Percentiles rank a stretch among this genome's conserved stretches.
Evolutionary conservation across 2,329 filamentous ascomycete genomes (phyloP).

Genomic region (Trichoderma sp.): DNA sequence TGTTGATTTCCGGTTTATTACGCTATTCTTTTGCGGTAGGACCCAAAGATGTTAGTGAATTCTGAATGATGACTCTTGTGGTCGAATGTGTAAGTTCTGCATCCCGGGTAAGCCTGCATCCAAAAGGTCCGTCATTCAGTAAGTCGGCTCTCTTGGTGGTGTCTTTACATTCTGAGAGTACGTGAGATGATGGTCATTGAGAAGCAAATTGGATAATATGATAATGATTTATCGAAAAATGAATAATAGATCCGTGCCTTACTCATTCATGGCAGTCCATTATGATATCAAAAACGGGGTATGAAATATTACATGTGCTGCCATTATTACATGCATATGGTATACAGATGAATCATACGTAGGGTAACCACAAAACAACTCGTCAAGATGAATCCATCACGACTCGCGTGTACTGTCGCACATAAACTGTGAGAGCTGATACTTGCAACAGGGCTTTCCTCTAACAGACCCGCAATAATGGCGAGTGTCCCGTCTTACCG

Average conservation of each 20-base stretch:
- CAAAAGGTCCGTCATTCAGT: background rate
- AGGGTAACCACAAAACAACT: background rate
- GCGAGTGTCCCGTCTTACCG: background rate
- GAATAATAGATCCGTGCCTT: too few relatives aligned
- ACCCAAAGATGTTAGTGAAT: background rate
- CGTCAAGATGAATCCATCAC: background rate
- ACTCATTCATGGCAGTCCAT: background rate
- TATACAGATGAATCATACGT: background rate
- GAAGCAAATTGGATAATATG: rapidly evolving
- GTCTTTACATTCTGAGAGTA: background rate
- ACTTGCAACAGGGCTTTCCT: background rate
- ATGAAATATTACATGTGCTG: background rate
- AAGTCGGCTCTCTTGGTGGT: background rate
- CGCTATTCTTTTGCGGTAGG: too few relatives aligned
- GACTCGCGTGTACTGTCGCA: background rate
- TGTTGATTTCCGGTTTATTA: background rate
- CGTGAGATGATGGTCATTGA: background rate
- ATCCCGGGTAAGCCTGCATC: background rate
- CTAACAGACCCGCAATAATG: slow-evolving; percentile 12
- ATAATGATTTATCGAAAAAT: background rate
- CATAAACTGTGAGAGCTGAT: background rate
- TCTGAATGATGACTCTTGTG: background rate
- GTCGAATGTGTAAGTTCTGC: background rate
- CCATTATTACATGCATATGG: background rate
- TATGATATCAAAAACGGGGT: background rate